phyloP scores from a whole-genome alignment of 129 eudicot species.

The Centella asiatica region DNA sequence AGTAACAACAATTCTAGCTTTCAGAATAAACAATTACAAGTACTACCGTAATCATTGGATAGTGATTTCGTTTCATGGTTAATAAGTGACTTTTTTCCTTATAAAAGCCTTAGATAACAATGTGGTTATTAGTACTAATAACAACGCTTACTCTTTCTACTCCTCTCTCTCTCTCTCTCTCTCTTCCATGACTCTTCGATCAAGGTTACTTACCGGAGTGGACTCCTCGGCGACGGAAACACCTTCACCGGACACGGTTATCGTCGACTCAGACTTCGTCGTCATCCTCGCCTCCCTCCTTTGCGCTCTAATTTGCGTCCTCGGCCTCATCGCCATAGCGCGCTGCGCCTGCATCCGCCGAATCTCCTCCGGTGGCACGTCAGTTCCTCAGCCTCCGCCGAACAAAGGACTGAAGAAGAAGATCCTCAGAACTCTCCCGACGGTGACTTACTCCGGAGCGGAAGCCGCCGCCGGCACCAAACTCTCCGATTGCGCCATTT shows the following conservation, averaged over 20 bases:
- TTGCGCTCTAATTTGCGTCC: constrained; percentile 54
- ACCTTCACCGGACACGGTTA: constrained; percentile 33
- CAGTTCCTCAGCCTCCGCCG: constrained; percentile 20
- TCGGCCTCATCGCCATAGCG: constrained; percentile 56
- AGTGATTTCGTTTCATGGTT: too few species aligned
- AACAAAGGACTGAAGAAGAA: constrained; percentile 62
- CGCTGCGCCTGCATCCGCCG: constrained; percentile 66
- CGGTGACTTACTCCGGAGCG: constrained; percentile 16
- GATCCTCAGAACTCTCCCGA: constrained; percentile 39
- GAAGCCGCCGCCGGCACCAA: too few species aligned
- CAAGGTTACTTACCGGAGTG: constrained; percentile 22
- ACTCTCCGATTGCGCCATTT: constrained; percentile 89
- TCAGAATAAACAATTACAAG: too few species aligned
- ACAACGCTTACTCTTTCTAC: too few species aligned
- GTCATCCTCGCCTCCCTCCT: constrained; percentile 65
- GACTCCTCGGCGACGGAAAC: constrained; percentile 20
- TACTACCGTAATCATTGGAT: too few species aligned
- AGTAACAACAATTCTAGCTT: too few species aligned
- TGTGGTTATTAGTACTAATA: too few species aligned
- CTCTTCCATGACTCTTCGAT: constrained; percentile 26
- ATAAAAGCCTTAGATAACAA: too few species aligned
- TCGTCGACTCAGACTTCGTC: constrained; percentile 53
- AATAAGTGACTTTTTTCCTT: too few species aligned
- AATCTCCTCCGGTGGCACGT: constrained; percentile 7
- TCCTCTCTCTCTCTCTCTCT: too few species aligned